phyloP scores from a whole-genome alignment of 2,329 filamentous ascomycete species.

The Metarhizium sp. region DNA sequence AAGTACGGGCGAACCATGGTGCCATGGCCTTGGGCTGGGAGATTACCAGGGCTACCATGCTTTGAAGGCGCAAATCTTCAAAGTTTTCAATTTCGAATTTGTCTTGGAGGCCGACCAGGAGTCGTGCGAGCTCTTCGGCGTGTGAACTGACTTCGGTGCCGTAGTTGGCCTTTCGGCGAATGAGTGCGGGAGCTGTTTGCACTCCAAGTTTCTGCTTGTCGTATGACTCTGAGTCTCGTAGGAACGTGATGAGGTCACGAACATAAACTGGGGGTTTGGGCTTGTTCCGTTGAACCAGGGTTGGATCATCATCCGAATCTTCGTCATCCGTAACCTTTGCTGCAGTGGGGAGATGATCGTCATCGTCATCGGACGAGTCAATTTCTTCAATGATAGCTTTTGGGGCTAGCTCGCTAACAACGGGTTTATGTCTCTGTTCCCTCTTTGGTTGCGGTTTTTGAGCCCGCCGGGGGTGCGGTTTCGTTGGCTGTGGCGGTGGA shows the following conservation, averaged over 20 bases:
- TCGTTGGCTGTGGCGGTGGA: conserved; percentile 6
- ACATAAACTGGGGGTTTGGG: conserved; percentile 82
- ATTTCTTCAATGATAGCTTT: conserved; percentile 57
- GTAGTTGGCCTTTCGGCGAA: conserved; percentile 80
- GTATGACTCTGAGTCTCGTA: conserved; percentile 74
- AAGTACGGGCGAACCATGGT: conserved; percentile 73
- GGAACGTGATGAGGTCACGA: conserved; percentile 67
- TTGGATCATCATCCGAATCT: conserved; percentile 90
- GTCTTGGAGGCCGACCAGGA: conserved; percentile 74
- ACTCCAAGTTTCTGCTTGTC: conserved; percentile 78
- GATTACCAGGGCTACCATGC: conserved; percentile 72
- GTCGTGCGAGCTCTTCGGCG: conserved; percentile 66
- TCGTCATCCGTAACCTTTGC: conserved; percentile 80
- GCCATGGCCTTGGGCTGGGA: conserved; percentile 70
- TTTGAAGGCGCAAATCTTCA: conserved; percentile 63
- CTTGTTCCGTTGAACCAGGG: conserved; percentile 74
- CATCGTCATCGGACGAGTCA: conserved; percentile 50
- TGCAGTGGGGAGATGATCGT: conserved; percentile 53
- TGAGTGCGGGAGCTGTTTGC: conserved; percentile 65
- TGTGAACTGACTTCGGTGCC: conserved; percentile 84
- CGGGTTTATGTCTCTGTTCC: conserved; percentile 19
- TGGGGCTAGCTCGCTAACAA: conserved; percentile 20
- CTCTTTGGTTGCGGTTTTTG: conserved; percentile 11
- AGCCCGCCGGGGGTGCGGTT: neutral
- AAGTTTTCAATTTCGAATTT: conserved; percentile 77